A percentile compares a stretch with the other conserved stretches of the same genome.
These are phyloP conservation scores for Borovskyia barvae DNA, from an alignment of 208 protist genomes.

Conservation along the genomic window DNA sequence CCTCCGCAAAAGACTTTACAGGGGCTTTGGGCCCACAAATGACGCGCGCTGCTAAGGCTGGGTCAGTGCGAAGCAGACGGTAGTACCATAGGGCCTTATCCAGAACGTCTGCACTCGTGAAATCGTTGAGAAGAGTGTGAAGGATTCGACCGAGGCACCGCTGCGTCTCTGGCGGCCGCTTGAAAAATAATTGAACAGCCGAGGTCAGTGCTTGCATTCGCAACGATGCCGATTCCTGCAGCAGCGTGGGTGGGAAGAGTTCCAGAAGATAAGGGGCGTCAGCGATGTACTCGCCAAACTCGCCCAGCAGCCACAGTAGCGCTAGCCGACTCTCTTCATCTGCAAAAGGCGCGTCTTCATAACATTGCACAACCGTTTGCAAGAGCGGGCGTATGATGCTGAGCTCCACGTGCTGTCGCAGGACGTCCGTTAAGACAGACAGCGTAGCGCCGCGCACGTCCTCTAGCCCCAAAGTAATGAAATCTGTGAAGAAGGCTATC, in stretches of 20 bases:
- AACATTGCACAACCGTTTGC: slow-evolving; percentile 35
- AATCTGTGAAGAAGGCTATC: slow-evolving; percentile 46
- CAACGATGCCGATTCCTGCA: slow-evolving; percentile 47
- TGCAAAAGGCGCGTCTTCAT: slow-evolving; percentile 38
- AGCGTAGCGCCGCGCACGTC: slow-evolving; percentile 58
- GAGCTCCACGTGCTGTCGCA: slow-evolving; percentile 71
- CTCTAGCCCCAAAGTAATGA: slow-evolving; percentile 57
- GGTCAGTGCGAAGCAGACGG: slow-evolving; percentile 59
- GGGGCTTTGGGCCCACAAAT: slow-evolving; percentile 45
- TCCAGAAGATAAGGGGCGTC: slow-evolving; percentile 93
- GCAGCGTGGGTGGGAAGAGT: slow-evolving; percentile 40
- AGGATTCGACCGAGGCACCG: slow-evolving; percentile 80
- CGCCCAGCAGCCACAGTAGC: slow-evolving; percentile 88
- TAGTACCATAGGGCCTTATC: slow-evolving; percentile 88
- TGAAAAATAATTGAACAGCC: slow-evolving; percentile 90
- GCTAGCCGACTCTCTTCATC: slow-evolving; percentile 62
- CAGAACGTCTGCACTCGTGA: slow-evolving; percentile 82
- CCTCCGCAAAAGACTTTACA: slow-evolving; percentile 62
- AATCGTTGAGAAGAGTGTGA: slow-evolving; percentile 69
- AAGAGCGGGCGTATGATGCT: slow-evolving; percentile 39
- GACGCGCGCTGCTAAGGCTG: slow-evolving; percentile 45
- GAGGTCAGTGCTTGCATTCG: slow-evolving; percentile 87
- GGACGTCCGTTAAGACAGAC: slow-evolving; percentile 70
- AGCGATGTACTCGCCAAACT: slow-evolving; percentile 88
- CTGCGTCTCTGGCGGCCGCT: slow-evolving; percentile 90